Percentiles rank a stretch among this genome's conserved stretches.
These are phyloP conservation scores for Talaromyces trachyspermus DNA, from an alignment of 495 filamentous ascomycete species.

Conservation along the genomic window DNA sequence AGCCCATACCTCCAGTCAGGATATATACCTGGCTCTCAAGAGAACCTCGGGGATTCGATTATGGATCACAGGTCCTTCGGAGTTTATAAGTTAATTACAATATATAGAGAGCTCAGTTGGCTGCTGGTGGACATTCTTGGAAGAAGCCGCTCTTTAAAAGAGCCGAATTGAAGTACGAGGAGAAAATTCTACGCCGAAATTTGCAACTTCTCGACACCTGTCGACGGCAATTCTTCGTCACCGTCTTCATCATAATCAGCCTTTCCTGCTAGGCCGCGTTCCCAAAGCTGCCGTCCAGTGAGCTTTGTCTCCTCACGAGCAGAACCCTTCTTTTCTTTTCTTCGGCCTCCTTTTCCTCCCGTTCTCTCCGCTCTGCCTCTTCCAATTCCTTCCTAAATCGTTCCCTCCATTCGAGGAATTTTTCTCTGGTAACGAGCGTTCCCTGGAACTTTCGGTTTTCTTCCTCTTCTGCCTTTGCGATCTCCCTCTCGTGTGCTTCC, in stretches of 20 bases:
- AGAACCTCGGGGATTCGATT: too few relatives aligned
- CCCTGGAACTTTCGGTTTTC: constrained; percentile 96
- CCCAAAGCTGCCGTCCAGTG: constrained; percentile 80
- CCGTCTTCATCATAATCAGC: constrained; percentile 64
- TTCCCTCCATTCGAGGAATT: constrained; percentile 75
- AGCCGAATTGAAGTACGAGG: too few relatives aligned
- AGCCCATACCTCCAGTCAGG: too few relatives aligned
- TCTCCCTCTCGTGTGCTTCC: constrained; percentile 54
- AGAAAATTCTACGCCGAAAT: constrained; percentile 43
- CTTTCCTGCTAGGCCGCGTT: constrained; percentile 69
- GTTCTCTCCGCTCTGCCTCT: constrained; percentile 53
- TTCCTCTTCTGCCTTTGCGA: constrained; percentile 69
- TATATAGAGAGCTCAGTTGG: too few relatives aligned
- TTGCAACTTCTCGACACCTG: constrained; percentile 61
- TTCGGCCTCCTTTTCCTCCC: constrained; percentile 66
- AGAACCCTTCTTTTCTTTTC: constrained; percentile 65
- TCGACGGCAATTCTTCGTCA: constrained; percentile 44
- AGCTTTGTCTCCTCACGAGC: constrained; percentile 55
- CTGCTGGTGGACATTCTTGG: background rate
- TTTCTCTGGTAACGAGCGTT: constrained; percentile 75
- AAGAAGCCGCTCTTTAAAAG: background rate
- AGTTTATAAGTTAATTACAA: background rate
- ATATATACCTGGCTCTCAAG: too few relatives aligned
- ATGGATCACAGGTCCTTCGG: too few relatives aligned
- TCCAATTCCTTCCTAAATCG: constrained; percentile 73